Evolutionary conservation across 805 yeast genomes (phyloP), one percentile per base, ranked within the genome.

Genomic region (Schwanniomyces pseudopolymorphus): DNA sequence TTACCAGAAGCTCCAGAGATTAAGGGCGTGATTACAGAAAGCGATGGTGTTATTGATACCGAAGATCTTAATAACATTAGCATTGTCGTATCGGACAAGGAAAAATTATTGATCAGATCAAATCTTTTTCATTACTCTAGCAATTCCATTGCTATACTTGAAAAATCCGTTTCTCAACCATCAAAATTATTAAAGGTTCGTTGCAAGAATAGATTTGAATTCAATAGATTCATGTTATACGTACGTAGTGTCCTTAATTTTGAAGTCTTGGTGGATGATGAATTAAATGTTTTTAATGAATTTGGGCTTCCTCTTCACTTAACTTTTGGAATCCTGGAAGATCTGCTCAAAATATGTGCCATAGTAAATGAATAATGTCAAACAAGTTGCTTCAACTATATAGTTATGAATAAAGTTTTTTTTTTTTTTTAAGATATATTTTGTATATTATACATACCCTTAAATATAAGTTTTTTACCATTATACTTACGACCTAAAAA

Each of bases 241-340:
- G n/a, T 39, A n/a, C 22, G 31, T 4, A 14, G 31, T 24, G 28
- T 39, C 6, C 20, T 39, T 17, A 26, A 19, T 14, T 24, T 25
- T n/a, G 25, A 25, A 16, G 17, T 24, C 14, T 39, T 39, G n/a
- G 14, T 14, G 11, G 33, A 24, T 24, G 41, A 39, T 39, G 41
- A 25, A 8, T 25, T 16, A 4, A 26, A 39, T 25, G 20, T 39
- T n/a, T 22, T 25, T 16, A 39, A 39, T 22, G 22, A 24, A 16
- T 39, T 39, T 39, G 31, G 31, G 10, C 25, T 39, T 16, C 41
- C 41, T 24, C 41, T 39, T 39, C 33, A 24, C 3, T 24, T 25
- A 24, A 24, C 33, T n/a, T 39, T 39, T 39, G 41, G 41, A 8
- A 9, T 13, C 5, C 22, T 14, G 22, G 16, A 21, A 37, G 39